Base-by-base conservation (phyloP, 139 green algal genomes). In the Zygnema circumcarinatum region DNA sequence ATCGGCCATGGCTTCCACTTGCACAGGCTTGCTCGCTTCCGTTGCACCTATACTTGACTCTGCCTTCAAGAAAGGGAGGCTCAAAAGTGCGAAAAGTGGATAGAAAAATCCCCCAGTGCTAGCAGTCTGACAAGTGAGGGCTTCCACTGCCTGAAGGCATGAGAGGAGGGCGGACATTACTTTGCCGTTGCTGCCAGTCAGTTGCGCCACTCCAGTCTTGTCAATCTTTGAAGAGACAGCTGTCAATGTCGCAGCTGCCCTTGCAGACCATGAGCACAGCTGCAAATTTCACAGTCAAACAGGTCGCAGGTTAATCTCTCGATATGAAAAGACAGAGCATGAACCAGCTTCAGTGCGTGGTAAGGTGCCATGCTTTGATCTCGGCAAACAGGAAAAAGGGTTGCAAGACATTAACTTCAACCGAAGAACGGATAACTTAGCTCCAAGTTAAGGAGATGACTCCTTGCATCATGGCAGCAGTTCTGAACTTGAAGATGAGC, bases 131-230 rank as follows among this genome's bases (percentile, higher is more conserved):
- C n/a, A 21, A 22, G 40, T 33, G 53, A 89, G 31, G 1, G 76
- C 7, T 11, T 89, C 84, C 31, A 88, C 31, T 36, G 84, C 39
- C 25, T 85, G 79, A 39, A 89, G 79, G 0, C 31, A 32, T 22
- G 84, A 89, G 35, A 89, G 84, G 32, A 89, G 84, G 22, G 84
- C 40, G 78, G 84, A 89, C n/a, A 89, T n/a, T 11, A 83, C 84
- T 0, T 29, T 21, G 11, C 76, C 33, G 31, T 89, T 89, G 84
- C 31, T 41, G 52, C 38, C 25, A 67, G 53, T 32, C 53, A 89
- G 38, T 36, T 89, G 84, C 33, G 84, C 84, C 22, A 84, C 47
- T 76, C 84, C 84, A 29, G 53, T 67, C 21, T 35, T 41, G 53
- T 89, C 84, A 35, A 85, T 67, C 53, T 0, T 22, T 1, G 36